Evolutionary conservation across 169 alveolate genomes (phyloP), one percentile per base, ranked within the genome.

Genomic region (Plasmodium chabaudi): DNA sequence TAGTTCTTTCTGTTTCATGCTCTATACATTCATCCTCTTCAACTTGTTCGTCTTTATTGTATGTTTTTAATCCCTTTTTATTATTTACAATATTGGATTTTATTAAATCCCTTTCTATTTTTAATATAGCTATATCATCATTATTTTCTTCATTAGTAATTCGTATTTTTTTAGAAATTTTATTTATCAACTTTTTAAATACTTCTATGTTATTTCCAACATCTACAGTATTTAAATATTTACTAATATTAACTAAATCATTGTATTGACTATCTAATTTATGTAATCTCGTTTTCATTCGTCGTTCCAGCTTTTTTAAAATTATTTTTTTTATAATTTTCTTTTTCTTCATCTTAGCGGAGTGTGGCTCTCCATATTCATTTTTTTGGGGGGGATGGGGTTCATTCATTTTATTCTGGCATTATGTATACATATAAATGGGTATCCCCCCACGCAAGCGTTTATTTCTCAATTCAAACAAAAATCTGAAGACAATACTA

Each of bases 41-140:
- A 0, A 21, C 23, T 53, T 19, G 71, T 10, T 71, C 84, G 25
- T 49, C 67, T 42, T 75, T n/a, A 44, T 74, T 63, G 55, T 49
- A 75, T 21, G 27, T 64, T 64, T 75, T 75, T 25, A 75, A 75
- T 1, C 57, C 65, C n/a, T 75, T 75, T 53, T 53, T 75, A 64
- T 53, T 75, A 51, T 27, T 75, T 47, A 68, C 51, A 46, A 75
- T 63, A 47, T 75, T 57, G 51, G 88, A 61, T 75, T 63, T 75
- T 19, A 75, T 75, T 42, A 75, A 75, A 64, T 75, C 88, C 27
- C 21, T 75, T 19, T 75, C 88, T 64, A 75, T 75, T 42, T 75
- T 75, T 64, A 75, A 64, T 75, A 75, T 63, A 7, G 88, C 88
- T 75, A 75, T 75, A 56, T 75, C 88, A 63, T 75, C 88, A 64